These are phyloP conservation scores for Epichloe gansuensis DNA, from an alignment of 2,329 filamentous ascomycete genomes.

Conservation along the genomic window DNA sequence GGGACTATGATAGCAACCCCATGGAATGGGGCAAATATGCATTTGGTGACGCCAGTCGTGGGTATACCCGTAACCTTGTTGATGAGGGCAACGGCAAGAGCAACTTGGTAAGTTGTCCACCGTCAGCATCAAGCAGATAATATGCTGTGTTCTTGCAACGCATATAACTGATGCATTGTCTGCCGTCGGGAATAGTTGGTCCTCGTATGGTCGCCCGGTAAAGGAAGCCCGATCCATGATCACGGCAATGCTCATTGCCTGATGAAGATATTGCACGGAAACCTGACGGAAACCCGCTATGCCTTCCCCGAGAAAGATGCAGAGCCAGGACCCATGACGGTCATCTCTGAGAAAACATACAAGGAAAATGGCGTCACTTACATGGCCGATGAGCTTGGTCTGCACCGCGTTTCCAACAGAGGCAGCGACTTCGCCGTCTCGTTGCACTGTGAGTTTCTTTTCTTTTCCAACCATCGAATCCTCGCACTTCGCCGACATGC, in stretches of 20 bases:
- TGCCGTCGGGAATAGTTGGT: slow-evolving; percentile 46
- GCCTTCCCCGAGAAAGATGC: slow-evolving; percentile 47
- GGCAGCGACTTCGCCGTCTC: slow-evolving; percentile 70
- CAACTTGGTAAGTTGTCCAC: slow-evolving; percentile 47
- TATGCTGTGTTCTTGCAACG: not conserved
- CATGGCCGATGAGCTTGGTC: slow-evolving; percentile 80
- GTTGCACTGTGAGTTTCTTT: slow-evolving; percentile 50
- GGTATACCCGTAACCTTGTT: slow-evolving; percentile 81
- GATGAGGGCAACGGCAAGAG: slow-evolving; percentile 77
- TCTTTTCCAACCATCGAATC: not conserved
- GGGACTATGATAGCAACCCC: slow-evolving; percentile 55
- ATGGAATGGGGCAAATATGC: slow-evolving; percentile 66
- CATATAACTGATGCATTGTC: not conserved
- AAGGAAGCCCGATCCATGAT: slow-evolving; percentile 77
- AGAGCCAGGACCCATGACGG: slow-evolving; percentile 42
- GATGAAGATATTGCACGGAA: slow-evolving; percentile 78
- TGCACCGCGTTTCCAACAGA: slow-evolving; percentile 72
- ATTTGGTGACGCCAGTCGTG: slow-evolving; percentile 53
- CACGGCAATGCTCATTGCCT: slow-evolving; percentile 82
- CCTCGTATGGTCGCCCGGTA: slow-evolving; percentile 79
- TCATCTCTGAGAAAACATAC: slow-evolving; percentile 58
- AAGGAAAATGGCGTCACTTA: slow-evolving; percentile 67
- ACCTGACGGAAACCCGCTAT: slow-evolving; percentile 71
- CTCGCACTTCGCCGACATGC: slow-evolving; percentile 14
- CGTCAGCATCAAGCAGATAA: not conserved